Conservation (phyloP, 257 asterid genomes). For the Forsythia viridissima region DNA sequence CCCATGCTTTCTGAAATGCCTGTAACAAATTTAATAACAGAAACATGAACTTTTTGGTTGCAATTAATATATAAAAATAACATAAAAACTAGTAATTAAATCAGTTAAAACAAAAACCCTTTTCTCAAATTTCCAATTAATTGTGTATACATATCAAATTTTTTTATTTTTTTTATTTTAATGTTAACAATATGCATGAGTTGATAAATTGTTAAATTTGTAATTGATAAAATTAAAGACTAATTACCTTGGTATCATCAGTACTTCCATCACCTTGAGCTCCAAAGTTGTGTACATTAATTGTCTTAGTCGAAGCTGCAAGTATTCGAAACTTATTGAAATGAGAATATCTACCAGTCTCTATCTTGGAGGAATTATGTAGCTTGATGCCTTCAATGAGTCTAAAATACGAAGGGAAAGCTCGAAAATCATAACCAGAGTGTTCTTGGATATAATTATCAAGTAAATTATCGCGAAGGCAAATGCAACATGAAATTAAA, state of each 20-base stretch:
- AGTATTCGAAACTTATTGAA: slow-evolving; percentile 12
- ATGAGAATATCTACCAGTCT: not conserved
- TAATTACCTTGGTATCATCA: slow-evolving; percentile 54
- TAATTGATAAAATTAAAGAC: not conserved
- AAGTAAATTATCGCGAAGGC: slow-evolving; percentile 11
- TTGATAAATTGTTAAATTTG: not conserved
- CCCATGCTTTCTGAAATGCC: slow-evolving; percentile 63
- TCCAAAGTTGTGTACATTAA: slow-evolving; percentile 49
- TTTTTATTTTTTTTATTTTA: not conserved
- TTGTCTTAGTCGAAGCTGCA: slow-evolving; percentile 26
- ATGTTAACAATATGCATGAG: not conserved
- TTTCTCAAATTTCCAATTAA: not conserved
- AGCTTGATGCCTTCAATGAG: slow-evolving; percentile 16
- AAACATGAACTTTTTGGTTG: not conserved
- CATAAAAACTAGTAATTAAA: not conserved
- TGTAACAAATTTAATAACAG: slow-evolving; percentile 20
- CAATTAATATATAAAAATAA: not conserved
- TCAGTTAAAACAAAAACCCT: not conserved
- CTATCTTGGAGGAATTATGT: slow-evolving; percentile 17
- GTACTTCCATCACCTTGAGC: slow-evolving; percentile 64
- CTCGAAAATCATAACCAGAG: slow-evolving; percentile 40
- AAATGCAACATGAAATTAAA: slow-evolving; percentile 17
- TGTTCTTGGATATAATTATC: slow-evolving; percentile 31
- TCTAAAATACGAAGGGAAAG: slow-evolving; percentile 39
- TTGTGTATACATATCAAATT: not conserved